phyloP scores from a whole-genome alignment of 2,329 filamentous ascomycete genomes.

The Arachnomyces sp. region DNA sequence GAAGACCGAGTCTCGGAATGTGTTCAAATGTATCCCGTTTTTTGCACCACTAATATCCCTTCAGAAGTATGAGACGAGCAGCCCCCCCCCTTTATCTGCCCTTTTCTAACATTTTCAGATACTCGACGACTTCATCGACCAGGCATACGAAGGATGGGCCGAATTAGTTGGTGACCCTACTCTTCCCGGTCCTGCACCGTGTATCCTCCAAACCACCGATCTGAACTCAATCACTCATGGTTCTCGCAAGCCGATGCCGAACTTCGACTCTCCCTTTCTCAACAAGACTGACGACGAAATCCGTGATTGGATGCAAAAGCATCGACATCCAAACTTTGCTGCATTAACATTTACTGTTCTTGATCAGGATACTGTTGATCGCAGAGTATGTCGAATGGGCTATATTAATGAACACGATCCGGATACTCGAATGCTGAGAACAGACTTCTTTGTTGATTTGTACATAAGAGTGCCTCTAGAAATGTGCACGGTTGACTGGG shows the following conservation, averaged over 20 bases:
- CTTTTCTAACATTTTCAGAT: conserved; percentile 4
- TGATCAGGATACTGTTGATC: too few species aligned
- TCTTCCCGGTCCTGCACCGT: background rate
- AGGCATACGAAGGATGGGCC: conserved; percentile 2
- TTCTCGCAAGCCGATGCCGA: conserved; percentile 6
- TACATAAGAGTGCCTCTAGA: background rate
- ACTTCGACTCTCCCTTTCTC: conserved; percentile 5
- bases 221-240: conserved; percentile 7
- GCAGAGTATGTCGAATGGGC: too few species aligned
- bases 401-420: background rate
- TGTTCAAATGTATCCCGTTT: background rate
- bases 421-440: background rate
- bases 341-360: too few species aligned
- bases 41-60: conserved; percentile 2
- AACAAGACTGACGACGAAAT: background rate
- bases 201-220: conserved; percentile 5
- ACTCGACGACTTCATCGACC: conserved; percentile 7
- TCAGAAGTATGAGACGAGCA: background rate
- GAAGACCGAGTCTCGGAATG: conserved; percentile 2
- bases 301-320: background rate
- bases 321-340: too few species aligned
- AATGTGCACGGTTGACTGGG: background rate
- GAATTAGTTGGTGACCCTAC: too few species aligned
- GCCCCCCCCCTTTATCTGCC: background rate
- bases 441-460: conserved; percentile 2